Conservation (phyloP, 2,329 filamentous ascomycete species). For the Penicillium vulpinum region DNA sequence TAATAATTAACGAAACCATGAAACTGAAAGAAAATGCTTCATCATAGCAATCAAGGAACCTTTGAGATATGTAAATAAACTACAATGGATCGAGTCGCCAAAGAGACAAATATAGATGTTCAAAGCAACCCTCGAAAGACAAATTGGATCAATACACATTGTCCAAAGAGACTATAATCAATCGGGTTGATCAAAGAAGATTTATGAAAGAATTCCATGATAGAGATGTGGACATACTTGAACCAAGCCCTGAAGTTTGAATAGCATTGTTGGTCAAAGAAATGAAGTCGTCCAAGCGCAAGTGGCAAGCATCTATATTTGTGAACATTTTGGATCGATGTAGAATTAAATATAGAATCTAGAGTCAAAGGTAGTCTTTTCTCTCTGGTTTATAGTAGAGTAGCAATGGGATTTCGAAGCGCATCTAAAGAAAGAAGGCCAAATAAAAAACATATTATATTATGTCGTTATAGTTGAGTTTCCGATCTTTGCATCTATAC, state of each 20-base stretch:
- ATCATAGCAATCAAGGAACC: background rate
- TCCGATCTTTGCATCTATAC: too few relatives aligned
- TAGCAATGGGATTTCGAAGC: too few relatives aligned
- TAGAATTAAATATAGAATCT: too few relatives aligned
- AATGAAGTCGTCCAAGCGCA: background rate
- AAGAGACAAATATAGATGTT: background rate
- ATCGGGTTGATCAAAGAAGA: background rate
- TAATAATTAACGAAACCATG: background rate
- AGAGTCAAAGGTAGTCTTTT: too few relatives aligned
- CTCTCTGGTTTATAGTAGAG: too few relatives aligned
- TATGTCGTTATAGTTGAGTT: too few relatives aligned
- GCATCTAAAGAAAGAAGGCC: too few relatives aligned
- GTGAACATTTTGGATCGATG: background rate
- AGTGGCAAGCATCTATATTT: background rate
- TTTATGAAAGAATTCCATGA: background rate
- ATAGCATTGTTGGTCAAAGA: background rate
- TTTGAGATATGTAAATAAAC: background rate
- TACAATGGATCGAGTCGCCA: background rate
- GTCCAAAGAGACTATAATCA: background rate
- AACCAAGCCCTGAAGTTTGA: background rate
- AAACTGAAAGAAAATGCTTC: background rate
- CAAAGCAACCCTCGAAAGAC: background rate
- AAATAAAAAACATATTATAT: too few relatives aligned
- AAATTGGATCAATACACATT: background rate
- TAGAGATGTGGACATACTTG: background rate